These are phyloP conservation scores for Sclerotinia subarctica DNA, from an alignment of 2,329 filamentous ascomycete species.

Conservation along the genomic window DNA sequence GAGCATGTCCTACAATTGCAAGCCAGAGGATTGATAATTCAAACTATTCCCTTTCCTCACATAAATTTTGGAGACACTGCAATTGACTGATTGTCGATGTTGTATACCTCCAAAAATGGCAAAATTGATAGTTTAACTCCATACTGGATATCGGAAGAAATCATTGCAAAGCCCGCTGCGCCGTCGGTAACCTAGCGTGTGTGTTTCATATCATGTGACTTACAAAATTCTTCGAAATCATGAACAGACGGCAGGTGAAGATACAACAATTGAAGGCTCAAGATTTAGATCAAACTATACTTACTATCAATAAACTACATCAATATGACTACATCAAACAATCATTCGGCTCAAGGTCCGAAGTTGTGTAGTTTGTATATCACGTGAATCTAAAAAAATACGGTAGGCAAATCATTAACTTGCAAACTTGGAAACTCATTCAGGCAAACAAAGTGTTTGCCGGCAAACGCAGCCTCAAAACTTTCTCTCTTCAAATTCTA, in stretches of 20 bases:
- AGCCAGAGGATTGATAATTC: too few species aligned
- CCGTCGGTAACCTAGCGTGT: not conserved
- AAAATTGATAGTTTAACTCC: too few species aligned
- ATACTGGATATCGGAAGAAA: not conserved
- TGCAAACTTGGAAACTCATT: not conserved
- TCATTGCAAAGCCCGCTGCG: not conserved
- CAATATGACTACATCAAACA: not conserved
- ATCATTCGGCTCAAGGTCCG: not conserved
- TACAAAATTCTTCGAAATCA: not conserved
- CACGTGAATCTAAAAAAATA: not conserved
- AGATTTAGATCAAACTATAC: not conserved
- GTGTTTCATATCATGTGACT: not conserved
- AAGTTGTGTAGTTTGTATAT: not conserved
- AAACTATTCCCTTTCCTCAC: not conserved
- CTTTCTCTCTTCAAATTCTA: not conserved
- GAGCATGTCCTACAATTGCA: too few species aligned
- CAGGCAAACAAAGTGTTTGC: not conserved
- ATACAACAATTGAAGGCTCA: not conserved
- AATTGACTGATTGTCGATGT: not conserved
- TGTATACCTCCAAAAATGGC: too few species aligned
- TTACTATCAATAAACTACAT: too few species aligned
- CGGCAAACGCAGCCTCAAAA: slow-evolving; percentile 6
- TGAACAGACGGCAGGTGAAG: not conserved
- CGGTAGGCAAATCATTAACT: not conserved
- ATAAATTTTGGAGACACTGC: not conserved